Evolutionary conservation across 192 early-diverging fungal genomes (phyloP), one percentile per base, ranked within the genome.

Genomic region (Chytriomyces sp.): DNA sequence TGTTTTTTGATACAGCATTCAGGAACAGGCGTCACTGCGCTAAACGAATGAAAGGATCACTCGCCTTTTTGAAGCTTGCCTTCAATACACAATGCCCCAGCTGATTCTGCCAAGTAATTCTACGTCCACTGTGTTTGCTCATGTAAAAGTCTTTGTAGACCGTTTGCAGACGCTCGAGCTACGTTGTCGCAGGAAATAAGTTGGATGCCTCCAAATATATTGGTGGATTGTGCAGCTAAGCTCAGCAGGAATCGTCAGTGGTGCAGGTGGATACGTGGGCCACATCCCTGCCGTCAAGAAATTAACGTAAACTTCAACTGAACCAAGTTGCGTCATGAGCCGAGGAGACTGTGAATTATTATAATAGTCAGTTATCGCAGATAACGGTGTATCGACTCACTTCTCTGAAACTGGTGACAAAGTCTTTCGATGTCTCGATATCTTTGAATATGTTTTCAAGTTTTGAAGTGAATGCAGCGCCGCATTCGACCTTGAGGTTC

Each of bases 401-500:
- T 70, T 85, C 71, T 11, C 67, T 65, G 78, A 87, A 85, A 44
- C 86, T 83, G 18, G 69, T 63, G 77, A 89, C 86, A 64, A 97
- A 75, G 66, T 97, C 94, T 16, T 84, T 83, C 0, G 98, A 97
- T 0, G 90, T 76, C 23, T 92, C 92, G 76, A 99, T 94, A 78
- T 99, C 98, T 67, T 93, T 94, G 79, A 98, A 93, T 97, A 99
- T 99, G 10, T 91, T 93, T 72, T 99, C 98, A 11, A 98, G 85
- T 35, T 95, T 92, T 43, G 91, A 92, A 35, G 98, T 99, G 81
- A 94, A 98, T 13, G 89, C 93, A 5, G 90, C 82, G 2, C 98
- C 97, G 78, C 96, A 98, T 83, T 99, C 98, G 75, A 77, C 79
- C 87, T 78, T 95, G 50, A 99, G 84, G 77, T 92, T 94, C 44